Base-by-base conservation (phyloP, 1,139 yeast genomes). In the Candida tropicalis region DNA sequence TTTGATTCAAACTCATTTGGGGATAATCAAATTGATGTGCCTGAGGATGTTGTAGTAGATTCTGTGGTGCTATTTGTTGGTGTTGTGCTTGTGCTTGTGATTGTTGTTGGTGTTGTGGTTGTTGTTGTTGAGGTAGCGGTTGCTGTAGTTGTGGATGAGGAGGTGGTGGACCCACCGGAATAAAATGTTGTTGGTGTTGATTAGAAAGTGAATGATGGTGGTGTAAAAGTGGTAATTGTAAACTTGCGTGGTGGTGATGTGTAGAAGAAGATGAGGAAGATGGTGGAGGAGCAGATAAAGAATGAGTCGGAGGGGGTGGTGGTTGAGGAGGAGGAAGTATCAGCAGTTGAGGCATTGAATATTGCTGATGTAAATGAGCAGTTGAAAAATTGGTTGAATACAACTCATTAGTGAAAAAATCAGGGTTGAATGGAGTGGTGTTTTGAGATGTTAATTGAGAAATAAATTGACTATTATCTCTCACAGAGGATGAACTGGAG, bases 21-120 rank as follows among this genome's bases (percentile, higher is more conserved):
- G 43, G 13, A 34, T 40, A 35, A 11, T 40, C 37, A 20, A 32
- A 36, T 24, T 24, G 38, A n/a, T 16, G 38, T 18, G 18, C 17
- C 31, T 29, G 44, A 32, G 11, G 41, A 40, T 12, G 34, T 16
- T 12, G 47, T 42, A n/a, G 31, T 43, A 12, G 39, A 11, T n/a
- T 12, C 16, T n/a, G 22, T 5, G 20, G 42, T 23, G 33, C 4
- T 3, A 5, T 23, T 20, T 41, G 36, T 20, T 12, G 38, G 18
- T 34, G 45, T 35, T n/a, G 41, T 27, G 15, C 16, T 13, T n/a
- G 29, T 12, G 15, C 22, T n/a, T 15, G 33, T 10, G 28, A 25
- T 12, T 25, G 28, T 28, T 18, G 35, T 17, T 18, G 35, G 5
- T 29, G 33, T 7, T 7, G 20, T 17, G 4, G 33, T 3, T 29